Evolutionary conservation across 768 basidiomycete species (phyloP), one percentile per base, ranked within the genome.

Genomic region (Lyophyllum atratum): DNA sequence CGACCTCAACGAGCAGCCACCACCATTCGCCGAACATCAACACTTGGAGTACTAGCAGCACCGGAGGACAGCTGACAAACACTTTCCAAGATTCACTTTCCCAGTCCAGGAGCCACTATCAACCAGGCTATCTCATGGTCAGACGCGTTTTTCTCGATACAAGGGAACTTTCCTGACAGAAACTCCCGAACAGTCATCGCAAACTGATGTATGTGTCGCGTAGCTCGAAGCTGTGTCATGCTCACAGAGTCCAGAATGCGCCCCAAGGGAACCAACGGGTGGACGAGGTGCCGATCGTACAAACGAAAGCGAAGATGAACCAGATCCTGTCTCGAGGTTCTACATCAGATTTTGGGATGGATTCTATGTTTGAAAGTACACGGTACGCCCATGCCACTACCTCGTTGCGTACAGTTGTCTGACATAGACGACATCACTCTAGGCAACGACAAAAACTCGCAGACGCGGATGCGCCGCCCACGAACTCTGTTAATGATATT

Each of bases 381-480:
- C 80, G 83, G 86, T 85, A 56, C 39, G 75, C 66, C 15, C 45
- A 45, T 45, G 24, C 25, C 3, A 14, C 15, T 8, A 44, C 0
- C 12, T 39, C 11, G 12, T 42, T 9, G 24, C 12, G 42, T 12
- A 12, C 6, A 43, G 53, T 31, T 42, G 53, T 55, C 49, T 42
- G 28, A 39, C 50, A 26, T 34, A 48, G 24, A n/a, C 56, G 50
- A 58, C 33, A 12, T 12, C 22, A 48, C 21, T 19, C 34, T 60
- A 83, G 87, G 59, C 83, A 85, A 60, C 77, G 86, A 15, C 85
- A 89, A 66, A 75, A 80, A 4, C 72, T 88, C 10, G 76, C 84
- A 12, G 90, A 92, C 61, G 89, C 86, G 71, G 92, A 93, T 65
- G 92, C 91, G 17, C 92, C 92, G 6, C 92, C 92, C 0, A 87